Conservation (phyloP, 768 basidiomycete species). For the Gloeophyllum trabeum region DNA sequence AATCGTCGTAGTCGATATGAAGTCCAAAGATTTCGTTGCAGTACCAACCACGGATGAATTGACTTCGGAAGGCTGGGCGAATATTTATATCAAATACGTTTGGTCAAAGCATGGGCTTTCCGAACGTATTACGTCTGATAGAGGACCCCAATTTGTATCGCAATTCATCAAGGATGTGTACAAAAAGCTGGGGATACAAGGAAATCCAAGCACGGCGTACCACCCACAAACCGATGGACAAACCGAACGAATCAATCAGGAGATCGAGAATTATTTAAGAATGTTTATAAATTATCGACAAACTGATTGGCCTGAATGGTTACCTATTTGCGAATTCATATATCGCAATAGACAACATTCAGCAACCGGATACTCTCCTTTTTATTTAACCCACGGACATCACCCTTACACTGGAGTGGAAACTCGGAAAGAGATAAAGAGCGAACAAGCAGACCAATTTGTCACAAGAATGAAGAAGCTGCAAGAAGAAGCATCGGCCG, state of each 20-base stretch:
- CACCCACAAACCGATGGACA: constrained; percentile 20
- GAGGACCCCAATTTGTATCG: constrained; percentile 5
- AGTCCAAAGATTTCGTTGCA: constrained; percentile 9
- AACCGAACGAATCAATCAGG: constrained; percentile 17
- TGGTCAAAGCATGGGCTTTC: constrained; percentile 11
- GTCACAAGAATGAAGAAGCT: constrained; percentile 10
- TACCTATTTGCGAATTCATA: constrained; percentile 10
- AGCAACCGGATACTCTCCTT: constrained; percentile 8
- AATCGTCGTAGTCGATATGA: constrained; percentile 11
- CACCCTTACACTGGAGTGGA: background rate
- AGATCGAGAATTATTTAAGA: constrained; percentile 18
- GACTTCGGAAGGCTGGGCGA: constrained; percentile 2
- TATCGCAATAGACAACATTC: constrained; percentile 10
- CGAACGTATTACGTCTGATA: constrained; percentile 9
- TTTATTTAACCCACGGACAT: constrained; percentile 5
- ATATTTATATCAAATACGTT: constrained; percentile 5
- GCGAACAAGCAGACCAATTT: constrained; percentile 10
- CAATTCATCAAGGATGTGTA: constrained; percentile 17
- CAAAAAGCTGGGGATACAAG: constrained; percentile 19
- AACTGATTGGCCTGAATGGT: constrained; percentile 9
- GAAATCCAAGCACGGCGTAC: constrained; percentile 18
- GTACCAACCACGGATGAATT: constrained; percentile 7
- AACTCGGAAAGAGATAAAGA: background rate
- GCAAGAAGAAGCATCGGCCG: constrained; percentile 4
- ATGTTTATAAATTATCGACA: constrained; percentile 11